A percentile compares a stretch with the other conserved stretches of the same genome.
Evolutionary conservation across 2,329 filamentous ascomycete genomes (phyloP).

Genomic region (Ascochyta rabiei): DNA sequence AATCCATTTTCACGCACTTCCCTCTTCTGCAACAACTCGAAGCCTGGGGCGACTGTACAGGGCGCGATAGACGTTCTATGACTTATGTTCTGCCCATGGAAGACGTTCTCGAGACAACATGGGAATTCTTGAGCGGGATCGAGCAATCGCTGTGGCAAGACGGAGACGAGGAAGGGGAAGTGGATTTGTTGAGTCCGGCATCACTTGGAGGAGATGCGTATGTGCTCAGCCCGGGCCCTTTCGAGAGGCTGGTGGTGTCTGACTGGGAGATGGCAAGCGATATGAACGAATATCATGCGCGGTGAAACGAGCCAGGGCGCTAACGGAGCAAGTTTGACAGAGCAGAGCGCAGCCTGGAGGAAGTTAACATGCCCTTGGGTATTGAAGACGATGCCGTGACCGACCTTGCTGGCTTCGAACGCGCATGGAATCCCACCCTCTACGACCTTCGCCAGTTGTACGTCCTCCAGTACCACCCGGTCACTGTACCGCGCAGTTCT

Average conservation of each 20-base stretch:
- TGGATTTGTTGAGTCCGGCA: conserved; percentile 11
- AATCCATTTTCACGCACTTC: conserved; percentile 33
- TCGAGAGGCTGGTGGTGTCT: conserved; percentile 5
- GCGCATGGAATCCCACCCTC: neutral
- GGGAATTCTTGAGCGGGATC: conserved; percentile 44
- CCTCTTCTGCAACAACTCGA: conserved; percentile 41
- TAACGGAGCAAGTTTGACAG: neutral
- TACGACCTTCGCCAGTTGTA: neutral
- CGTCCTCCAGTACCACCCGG: neutral
- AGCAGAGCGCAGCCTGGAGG: neutral
- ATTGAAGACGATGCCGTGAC: too few relatives aligned
- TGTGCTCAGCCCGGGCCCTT: conserved; percentile 12
- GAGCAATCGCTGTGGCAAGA: conserved; percentile 45
- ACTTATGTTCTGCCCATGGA: conserved; percentile 41
- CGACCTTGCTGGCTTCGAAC: neutral
- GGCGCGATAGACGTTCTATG: conserved; percentile 36
- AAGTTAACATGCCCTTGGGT: neutral
- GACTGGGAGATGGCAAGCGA: conserved; percentile 34
- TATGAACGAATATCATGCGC: conserved; percentile 21
- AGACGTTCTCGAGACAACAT: conserved; percentile 37
- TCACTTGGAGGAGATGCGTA: conserved; percentile 6
- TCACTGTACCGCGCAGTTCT: neutral
- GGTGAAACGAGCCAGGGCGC: neutral
- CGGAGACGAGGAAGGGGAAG: conserved; percentile 24
- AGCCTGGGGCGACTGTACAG: conserved; percentile 42